Base-by-base conservation (phyloP, 2,329 filamentous ascomycete genomes). In the Colletotrichum neosansevieriae region DNA sequence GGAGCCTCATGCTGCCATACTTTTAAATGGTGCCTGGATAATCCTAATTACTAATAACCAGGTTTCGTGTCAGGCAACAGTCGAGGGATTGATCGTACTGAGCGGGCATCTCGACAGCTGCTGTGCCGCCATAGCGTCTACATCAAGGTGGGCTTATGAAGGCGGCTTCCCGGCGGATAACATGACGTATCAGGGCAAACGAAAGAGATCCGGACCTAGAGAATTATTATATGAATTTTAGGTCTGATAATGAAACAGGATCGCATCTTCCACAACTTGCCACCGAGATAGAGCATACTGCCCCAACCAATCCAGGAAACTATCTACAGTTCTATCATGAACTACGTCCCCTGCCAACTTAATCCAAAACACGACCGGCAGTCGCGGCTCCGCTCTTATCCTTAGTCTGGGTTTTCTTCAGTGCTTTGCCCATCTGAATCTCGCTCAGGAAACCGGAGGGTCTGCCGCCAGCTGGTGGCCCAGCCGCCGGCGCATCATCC, bases 341-440 rank as follows among this genome's bases (percentile, higher is more conserved):
- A 29, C 29, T 21, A 36, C 15, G 21, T 2, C 32, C 34, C 6
- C 13, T 38, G 49, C 36, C 49, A 34, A 38, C 34, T 77, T 81
- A 88, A 70, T 82, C 83, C 78, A 89, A 79, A 67, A 98, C 94
- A 69, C 89, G 88, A n/a, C 95, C 95, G 21, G 93, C 92, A 66
- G 90, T 84, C 59, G 89, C 79, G 58, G 93, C 87, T 54, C 74
- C 80, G 79, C 94, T 98, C 79, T 90, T 91, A 79, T 99, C 96
- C 79, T 93, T 94, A 1, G 96, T 98, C 78, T 91, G 84, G 24
- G 94, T 94, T 85, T 98, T 98, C 84, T 87, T 94, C 76, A 99
- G 82, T 3, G 89, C 80, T 79, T 80, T 94, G 49, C 96, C 95
- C 70, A 89, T 82, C 76, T 95, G 90, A 70, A 99, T 98, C 77